Conservation (phyloP, 2,329 filamentous ascomycete species). For the Gaeumannomyces sp. region DNA sequence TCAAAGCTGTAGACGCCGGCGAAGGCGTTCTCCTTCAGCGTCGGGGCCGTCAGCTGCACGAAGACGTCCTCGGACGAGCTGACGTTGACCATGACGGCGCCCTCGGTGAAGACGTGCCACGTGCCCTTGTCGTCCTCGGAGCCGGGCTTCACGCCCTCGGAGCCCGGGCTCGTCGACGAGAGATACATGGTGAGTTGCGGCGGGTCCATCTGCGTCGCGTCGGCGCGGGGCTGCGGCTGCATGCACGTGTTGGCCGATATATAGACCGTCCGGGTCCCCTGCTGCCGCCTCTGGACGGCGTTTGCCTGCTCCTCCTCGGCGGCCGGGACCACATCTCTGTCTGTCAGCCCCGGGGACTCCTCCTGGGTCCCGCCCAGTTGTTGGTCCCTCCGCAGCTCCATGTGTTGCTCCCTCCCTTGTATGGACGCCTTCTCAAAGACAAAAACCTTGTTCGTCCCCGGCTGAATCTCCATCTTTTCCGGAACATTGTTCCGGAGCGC, state of each 20-base stretch:
- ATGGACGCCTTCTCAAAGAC: constrained; percentile 54
- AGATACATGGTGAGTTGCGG: constrained; percentile 76
- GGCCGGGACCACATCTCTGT: constrained; percentile 7
- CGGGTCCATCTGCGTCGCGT: constrained; percentile 34
- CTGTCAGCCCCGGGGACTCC: constrained; percentile 15
- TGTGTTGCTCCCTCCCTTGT: constrained; percentile 29
- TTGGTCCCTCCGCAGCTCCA: constrained; percentile 21
- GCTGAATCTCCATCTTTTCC: constrained; percentile 49
- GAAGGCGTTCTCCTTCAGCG: constrained; percentile 50
- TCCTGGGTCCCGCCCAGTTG: constrained; percentile 19
- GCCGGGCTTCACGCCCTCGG: constrained; percentile 45
- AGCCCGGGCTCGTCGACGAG: constrained; percentile 55
- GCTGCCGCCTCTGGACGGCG: constrained; percentile 16
- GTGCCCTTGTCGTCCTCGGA: constrained; percentile 42
- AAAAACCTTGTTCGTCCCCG: constrained; percentile 59
- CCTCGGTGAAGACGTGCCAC: constrained; percentile 51
- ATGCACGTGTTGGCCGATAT: constrained; percentile 82
- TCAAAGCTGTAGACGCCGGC: constrained; percentile 70
- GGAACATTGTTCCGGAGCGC: constrained; percentile 60
- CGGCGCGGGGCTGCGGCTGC: constrained; percentile 56
- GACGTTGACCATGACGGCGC: constrained; percentile 61
- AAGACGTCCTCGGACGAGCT: constrained; percentile 63
- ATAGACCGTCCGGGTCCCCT: constrained; percentile 52
- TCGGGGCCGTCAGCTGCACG: constrained; percentile 68
- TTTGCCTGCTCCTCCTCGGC: constrained; percentile 13